These are phyloP conservation scores for Kwoniella shandongensis DNA, from an alignment of 768 basidiomycete genomes.

Conservation along the genomic window DNA sequence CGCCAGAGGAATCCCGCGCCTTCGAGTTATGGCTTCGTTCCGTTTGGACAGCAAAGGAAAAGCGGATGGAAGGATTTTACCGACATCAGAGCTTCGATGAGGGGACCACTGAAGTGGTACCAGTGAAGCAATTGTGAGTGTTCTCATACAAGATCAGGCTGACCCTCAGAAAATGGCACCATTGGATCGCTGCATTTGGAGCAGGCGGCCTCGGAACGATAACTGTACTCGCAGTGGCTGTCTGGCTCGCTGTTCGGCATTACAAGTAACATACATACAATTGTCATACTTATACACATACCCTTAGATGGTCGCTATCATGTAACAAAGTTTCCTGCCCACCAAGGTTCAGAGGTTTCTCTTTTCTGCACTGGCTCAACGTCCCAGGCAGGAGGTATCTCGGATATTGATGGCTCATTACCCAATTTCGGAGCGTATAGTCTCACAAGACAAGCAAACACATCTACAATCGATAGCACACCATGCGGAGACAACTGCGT, in stretches of 20 bases:
- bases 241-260: conserved; percentile 1
- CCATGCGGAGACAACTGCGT: conserved; percentile 35
- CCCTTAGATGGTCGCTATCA: too few species aligned
- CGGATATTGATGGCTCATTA: too few species aligned
- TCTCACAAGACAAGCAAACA: conserved; percentile 5
- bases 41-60: conserved; percentile 84
- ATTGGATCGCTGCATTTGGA: conserved; percentile 40
- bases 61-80: conserved; percentile 67
- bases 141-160: background rate
- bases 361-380: too few species aligned
- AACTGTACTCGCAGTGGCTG: conserved; percentile 2
- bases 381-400: too few species aligned
- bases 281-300: too few species aligned
- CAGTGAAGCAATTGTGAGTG: conserved; percentile 40
- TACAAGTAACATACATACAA: too few species aligned
- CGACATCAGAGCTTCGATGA: conserved; percentile 59
- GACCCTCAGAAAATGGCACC: conserved; percentile 34
- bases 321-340: too few species aligned
- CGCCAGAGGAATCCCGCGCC: conserved; percentile 61
- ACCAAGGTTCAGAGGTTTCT: too few species aligned
- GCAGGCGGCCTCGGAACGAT: conserved; percentile 37
- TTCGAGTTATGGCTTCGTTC: conserved; percentile 84
- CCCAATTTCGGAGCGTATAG: background rate
- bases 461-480: conserved; percentile 31
- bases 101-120: conserved; percentile 29